Evolutionary conservation across 139 green algal species (phyloP).

Genomic region (Tetratostichococcus sp.): DNA sequence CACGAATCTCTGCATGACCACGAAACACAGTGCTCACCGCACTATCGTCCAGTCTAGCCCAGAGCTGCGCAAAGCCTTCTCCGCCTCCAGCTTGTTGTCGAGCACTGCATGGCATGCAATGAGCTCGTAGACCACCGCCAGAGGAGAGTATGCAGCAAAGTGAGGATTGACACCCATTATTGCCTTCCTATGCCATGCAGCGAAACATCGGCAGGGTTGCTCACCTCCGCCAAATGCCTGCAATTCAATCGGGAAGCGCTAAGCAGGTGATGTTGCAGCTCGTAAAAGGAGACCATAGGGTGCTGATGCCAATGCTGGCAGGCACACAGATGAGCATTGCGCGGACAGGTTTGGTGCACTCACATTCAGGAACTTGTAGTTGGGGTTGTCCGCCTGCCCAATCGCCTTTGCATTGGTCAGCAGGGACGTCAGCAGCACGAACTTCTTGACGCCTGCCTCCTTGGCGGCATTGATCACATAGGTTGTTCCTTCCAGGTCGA

Average conservation of each 20-base stretch:
- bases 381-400: slow-evolving; percentile 48
- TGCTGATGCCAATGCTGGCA: too few relatives aligned
- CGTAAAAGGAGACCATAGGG: too few relatives aligned
- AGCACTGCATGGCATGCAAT: slow-evolving; percentile 21
- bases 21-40: not conserved
- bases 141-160: too few relatives aligned
- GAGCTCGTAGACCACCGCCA: not conserved
- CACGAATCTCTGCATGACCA: not conserved
- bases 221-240: too few relatives aligned
- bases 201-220: too few relatives aligned
- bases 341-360: too few relatives aligned
- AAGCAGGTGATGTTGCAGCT: too few relatives aligned
- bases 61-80: slow-evolving; percentile 44
- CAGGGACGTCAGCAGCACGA: slow-evolving; percentile 56
- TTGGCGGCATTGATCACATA: slow-evolving; percentile 60
- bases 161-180: too few relatives aligned
- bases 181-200: too few relatives aligned
- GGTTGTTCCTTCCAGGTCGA: slow-evolving; percentile 39
- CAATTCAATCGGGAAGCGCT: too few relatives aligned
- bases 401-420: slow-evolving; percentile 52
- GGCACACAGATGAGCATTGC: too few relatives aligned
- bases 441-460: slow-evolving; percentile 28
- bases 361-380: slow-evolving; percentile 61
- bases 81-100: slow-evolving; percentile 40
- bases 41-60: slow-evolving; percentile 47